Conservation (phyloP, 805 yeast genomes). For the Metschnikowia noctiluminum region DNA sequence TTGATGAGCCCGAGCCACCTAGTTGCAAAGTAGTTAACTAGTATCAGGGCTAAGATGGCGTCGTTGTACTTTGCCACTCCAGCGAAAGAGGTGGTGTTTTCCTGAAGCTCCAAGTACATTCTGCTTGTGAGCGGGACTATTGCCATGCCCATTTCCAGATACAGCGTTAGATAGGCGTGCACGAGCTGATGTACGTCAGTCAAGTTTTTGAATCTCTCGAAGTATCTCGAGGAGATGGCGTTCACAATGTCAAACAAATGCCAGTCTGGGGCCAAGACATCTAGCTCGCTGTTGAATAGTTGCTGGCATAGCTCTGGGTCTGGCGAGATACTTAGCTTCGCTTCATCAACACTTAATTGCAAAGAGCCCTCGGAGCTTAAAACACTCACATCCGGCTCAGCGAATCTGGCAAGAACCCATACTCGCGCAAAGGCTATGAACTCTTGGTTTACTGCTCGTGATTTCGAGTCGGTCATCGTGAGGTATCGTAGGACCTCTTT, state of each 20-base stretch:
- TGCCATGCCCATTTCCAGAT: constrained; percentile 10
- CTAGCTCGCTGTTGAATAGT: constrained; percentile 3
- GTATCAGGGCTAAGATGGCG: constrained; percentile 6
- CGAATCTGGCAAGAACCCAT: constrained; percentile 13
- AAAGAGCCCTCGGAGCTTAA: constrained; percentile 7
- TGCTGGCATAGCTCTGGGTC: constrained; percentile 5
- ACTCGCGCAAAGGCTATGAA: constrained; percentile 16
- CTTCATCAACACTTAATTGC: constrained; percentile 6
- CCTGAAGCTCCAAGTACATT: constrained; percentile 9
- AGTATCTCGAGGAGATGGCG: constrained; percentile 7
- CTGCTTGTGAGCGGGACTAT: constrained; percentile 6
- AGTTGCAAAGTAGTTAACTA: constrained; percentile 10
- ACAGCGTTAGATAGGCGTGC: constrained; percentile 12
- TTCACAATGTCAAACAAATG: constrained; percentile 5
- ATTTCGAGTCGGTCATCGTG: constrained; percentile 5
- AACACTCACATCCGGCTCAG: constrained; percentile 14
- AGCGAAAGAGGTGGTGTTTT: constrained; percentile 5
- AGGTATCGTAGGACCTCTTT: constrained; percentile 7
- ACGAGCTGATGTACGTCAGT: constrained; percentile 10
- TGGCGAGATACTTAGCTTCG: constrained; percentile 12
- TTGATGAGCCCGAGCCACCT: constrained; percentile 15
- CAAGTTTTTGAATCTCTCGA: constrained; percentile 12
- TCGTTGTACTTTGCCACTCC: constrained; percentile 9
- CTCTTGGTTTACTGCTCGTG: constrained; percentile 4
- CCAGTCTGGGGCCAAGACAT: constrained; percentile 2